phyloP scores from a whole-genome alignment of 2,329 filamentous ascomycete species.

The Penicillium hesseltinei region DNA sequence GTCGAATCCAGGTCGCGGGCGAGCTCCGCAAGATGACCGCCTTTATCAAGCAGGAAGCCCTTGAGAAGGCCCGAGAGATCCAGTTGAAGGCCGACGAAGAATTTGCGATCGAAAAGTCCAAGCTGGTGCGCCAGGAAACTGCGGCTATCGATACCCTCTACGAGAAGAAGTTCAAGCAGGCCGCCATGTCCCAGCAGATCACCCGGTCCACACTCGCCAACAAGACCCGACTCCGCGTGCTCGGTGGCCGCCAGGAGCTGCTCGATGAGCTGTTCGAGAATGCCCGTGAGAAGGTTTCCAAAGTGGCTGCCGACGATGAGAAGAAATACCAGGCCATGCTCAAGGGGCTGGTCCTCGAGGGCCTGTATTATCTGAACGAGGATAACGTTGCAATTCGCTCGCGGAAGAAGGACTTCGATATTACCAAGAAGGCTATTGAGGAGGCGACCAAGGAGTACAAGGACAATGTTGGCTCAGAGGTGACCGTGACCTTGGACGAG shows the following conservation, averaged over 20 bases:
- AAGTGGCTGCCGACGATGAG: constrained; percentile 54
- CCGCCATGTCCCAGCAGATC: constrained; percentile 97
- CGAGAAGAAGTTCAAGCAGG: constrained; percentile 99
- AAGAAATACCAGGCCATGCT: constrained; percentile 71
- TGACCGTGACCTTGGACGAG: constrained; percentile 72
- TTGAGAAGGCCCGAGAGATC: constrained; percentile 96
- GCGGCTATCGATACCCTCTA: constrained; percentile 87
- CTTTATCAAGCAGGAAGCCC: constrained; percentile 98
- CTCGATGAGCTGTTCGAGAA: constrained; percentile 86
- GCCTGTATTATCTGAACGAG: constrained; percentile 84
- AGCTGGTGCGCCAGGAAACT: constrained; percentile 94
- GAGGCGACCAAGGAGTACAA: constrained; percentile 81
- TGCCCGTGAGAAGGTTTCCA: constrained; percentile 68
- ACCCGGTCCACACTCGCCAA: constrained; percentile 94
- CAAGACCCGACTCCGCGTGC: constrained; percentile 87
- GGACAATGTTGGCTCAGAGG: constrained; percentile 68
- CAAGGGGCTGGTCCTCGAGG: constrained; percentile 82
- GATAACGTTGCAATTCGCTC: constrained; percentile 70
- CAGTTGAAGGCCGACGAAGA: constrained; percentile 98
- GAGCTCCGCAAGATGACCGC: constrained; percentile 99
- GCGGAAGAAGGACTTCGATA: constrained; percentile 73
- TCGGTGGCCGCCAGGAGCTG: constrained; percentile 83
- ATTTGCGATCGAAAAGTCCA: constrained; percentile 98
- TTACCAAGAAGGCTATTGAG: constrained; percentile 74
- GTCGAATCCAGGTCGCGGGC: constrained; percentile 71